Base-by-base conservation (phyloP, 202 grass and related monocot genomes). In the Setaria italica region DNA sequence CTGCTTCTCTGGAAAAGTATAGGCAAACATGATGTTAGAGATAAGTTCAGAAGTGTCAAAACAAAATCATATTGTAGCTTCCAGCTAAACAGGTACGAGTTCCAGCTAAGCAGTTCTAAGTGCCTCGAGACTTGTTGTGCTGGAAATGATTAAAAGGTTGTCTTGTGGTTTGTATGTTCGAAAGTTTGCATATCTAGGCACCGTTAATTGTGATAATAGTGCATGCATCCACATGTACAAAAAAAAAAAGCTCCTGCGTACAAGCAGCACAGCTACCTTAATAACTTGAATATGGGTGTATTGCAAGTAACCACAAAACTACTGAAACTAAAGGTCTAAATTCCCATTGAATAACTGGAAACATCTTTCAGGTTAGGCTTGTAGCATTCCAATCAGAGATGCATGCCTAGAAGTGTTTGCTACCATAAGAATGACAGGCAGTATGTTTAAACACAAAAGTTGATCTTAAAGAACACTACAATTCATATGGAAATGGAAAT, bases 1-100 rank as follows among this genome's bases (percentile, higher is more conserved):
- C 69, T 89, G 88, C 85, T 97, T 97, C 78, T 88, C 94, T 97
- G 94, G 30, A 81, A 72, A 85, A 90, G 43, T 20, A 6, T 34
- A 65, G 47, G 79, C 81, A 50, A 57, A 53, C 78, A n/a, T 5
- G 17, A 84, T 39, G 34, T 88, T 89, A 89, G 32, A 76, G 37
- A 42, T 39, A 60, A 64, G 37, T 50, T 58, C 54, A 57, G 0
- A 56, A 50, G 56, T 37, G 63, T 32, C 5, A 53, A 50, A 64
- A 70, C n/a, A 55, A 80, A 69, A 76, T 70, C 56, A n/a, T 2
- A 35, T 51, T 11, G 19, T 34, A 87, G 16, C 11, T 85, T 73
- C 39, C 47, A 66, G 30, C 15, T n/a, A 35, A 59, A 62, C n/a
- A 17, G 19, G 19, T 17, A 80, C 16, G 7, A 21, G 19, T 57